Percentiles rank a stretch among this genome's conserved stretches.
These are phyloP conservation scores for Sicyos baderoa DNA, from an alignment of 306 rosid species.

Conservation along the genomic window DNA sequence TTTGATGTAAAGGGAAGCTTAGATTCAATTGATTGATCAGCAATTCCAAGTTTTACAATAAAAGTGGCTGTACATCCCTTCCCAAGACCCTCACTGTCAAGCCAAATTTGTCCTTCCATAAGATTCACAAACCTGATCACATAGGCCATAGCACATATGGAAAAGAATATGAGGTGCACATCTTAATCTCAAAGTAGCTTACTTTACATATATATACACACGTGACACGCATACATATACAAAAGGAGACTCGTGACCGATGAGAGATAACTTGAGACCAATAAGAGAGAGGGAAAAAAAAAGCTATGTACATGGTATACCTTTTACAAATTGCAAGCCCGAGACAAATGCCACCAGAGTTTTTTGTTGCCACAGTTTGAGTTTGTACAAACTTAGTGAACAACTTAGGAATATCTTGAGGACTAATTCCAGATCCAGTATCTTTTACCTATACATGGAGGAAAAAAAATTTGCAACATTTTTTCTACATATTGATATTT, in stretches of 20 bases:
- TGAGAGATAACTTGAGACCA: background rate
- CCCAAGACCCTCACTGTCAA: slow-evolving; percentile 91
- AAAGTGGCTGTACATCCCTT: slow-evolving; percentile 79
- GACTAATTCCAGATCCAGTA: slow-evolving; percentile 74
- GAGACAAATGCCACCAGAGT: slow-evolving; percentile 68
- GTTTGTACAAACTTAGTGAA: slow-evolving; percentile 80
- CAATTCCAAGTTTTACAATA: slow-evolving; percentile 73
- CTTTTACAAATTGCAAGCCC: slow-evolving; percentile 92
- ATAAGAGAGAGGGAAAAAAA: background rate
- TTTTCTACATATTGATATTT: slow-evolving; percentile 6
- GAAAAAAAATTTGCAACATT: background rate
- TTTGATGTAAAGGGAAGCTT: slow-evolving; percentile 44
- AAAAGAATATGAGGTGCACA: no score
- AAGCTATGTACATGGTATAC: slow-evolving; percentile 31
- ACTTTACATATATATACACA: no score
- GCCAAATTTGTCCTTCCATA: slow-evolving; percentile 94
- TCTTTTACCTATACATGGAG: slow-evolving; percentile 62
- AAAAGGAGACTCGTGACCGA: no score
- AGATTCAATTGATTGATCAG: slow-evolving; percentile 56
- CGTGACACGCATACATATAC: no score
- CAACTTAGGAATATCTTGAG: slow-evolving; percentile 74
- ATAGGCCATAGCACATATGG: background rate
- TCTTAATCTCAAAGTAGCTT: background rate
- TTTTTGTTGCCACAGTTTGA: slow-evolving; percentile 55
- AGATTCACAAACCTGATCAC: slow-evolving; percentile 86